These are phyloP conservation scores for Luzula sylvatica DNA, from an alignment of 176 grass and related monocot genomes.

Conservation along the genomic window DNA sequence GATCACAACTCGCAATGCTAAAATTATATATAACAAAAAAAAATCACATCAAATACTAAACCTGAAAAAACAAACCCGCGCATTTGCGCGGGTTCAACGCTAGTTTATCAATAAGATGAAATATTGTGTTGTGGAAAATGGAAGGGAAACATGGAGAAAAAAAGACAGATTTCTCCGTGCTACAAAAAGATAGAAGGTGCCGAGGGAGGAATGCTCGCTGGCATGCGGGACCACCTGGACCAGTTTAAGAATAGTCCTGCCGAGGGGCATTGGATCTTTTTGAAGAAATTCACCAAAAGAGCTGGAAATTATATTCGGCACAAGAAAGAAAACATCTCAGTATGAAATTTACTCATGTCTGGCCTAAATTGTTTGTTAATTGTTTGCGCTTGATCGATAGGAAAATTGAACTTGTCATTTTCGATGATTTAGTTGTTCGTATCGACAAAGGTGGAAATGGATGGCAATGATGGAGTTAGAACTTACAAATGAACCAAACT, in stretches of 20 bases:
- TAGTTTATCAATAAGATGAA: too few relatives aligned
- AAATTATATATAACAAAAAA: background rate
- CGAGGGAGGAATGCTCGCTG: conserved; percentile 23
- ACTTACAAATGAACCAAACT: too few relatives aligned
- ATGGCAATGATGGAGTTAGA: too few relatives aligned
- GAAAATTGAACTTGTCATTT: background rate
- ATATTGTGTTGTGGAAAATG: conserved; percentile 5
- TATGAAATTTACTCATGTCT: too few relatives aligned
- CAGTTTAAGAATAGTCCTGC: conserved; percentile 36
- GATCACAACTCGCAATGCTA: too few relatives aligned
- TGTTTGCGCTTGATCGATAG: too few relatives aligned
- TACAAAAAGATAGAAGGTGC: conserved; percentile 36
- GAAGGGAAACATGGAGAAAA: background rate
- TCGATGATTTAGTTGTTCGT: background rate
- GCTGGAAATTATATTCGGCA: conserved; percentile 27
- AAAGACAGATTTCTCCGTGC: conserved; percentile 4
- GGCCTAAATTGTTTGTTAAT: too few relatives aligned
- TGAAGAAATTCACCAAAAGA: conserved; percentile 37
- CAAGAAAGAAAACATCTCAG: conserved; percentile 6
- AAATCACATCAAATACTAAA: background rate
- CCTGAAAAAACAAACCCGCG: background rate
- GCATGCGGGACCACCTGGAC: conserved; percentile 36
- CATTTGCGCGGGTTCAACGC: too few relatives aligned
- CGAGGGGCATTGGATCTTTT: conserved; percentile 48
- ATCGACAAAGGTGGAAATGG: too few relatives aligned